Evolutionary conservation across 305 asterid genomes (phyloP), one percentile per base, ranked within the genome.

Genomic region (Fraxinus velutina): DNA sequence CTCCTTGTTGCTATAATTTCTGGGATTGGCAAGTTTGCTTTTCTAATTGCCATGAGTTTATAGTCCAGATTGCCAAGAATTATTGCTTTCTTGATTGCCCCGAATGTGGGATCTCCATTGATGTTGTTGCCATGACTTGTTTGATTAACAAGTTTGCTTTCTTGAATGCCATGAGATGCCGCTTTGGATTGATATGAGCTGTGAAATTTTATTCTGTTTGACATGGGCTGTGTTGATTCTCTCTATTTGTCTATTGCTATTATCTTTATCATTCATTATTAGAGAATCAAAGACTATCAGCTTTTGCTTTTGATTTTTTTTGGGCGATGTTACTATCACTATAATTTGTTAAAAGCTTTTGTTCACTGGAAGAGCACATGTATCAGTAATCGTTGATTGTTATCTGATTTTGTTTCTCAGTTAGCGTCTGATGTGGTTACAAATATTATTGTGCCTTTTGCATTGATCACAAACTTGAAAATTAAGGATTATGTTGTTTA

Each of bases 321-420:
- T 17, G 13, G 2, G 29, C 12, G 29, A 57, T 19, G 68, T 19
- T 57, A 19, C 29, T 19, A 57, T 19, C 68, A 7, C 13, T 19
- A 57, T 57, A 57, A 57, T 19, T 21, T 57, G 68, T 19, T 57
- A 57, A 57, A 57, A 57, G 68, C 68, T 57, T 57, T 57, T 57
- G 29, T 19, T 57, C 29, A 19, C 68, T 19, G 12, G 68, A 19
- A 19, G 29, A 57, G 68, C 68, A 52, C 24, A 52, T 52, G 2
- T 4, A 52, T 52, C 21, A 19, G 0, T 17, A 17, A 57, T 19
- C 19, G 29, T 57, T 57, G 62, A 7, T 24, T 64, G 6, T 24
- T 22, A 64, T 64, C 78, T 83, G 80, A 52, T 17, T 71, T 80
- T 80, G 15, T 33, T 72, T 74, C 37, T 83, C 47, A 29, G 75